Evolutionary conservation across 2,329 filamentous ascomycete genomes (phyloP).

Genomic region (Pyrenochaeta sp.): DNA sequence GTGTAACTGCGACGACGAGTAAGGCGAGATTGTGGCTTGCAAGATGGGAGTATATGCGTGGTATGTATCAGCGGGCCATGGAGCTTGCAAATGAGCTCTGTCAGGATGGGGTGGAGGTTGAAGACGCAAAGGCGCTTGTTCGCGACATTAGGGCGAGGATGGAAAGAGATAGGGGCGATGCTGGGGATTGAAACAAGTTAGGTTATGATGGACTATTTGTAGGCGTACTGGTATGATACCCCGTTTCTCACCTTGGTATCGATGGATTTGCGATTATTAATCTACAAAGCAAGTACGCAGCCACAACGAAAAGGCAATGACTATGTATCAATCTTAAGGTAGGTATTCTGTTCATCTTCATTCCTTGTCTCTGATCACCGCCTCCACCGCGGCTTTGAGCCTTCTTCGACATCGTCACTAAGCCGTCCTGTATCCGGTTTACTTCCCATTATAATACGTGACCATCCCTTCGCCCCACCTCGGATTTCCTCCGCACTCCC

Average conservation of each 20-base stretch:
- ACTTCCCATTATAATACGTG: too few relatives aligned
- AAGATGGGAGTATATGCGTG: slow-evolving; percentile 76
- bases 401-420: too few relatives aligned
- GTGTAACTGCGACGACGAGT: slow-evolving; percentile 89
- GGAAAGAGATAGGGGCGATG: slow-evolving; percentile 55
- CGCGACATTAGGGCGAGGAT: slow-evolving; percentile 83
- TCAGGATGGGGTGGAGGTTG: slow-evolving; percentile 94
- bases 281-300: background rate
- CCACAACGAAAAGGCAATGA: background rate
- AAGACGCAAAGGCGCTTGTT: slow-evolving; percentile 93
- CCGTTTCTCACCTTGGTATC: slow-evolving; percentile 1
- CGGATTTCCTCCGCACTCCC: too few relatives aligned
- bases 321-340: background rate
- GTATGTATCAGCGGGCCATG: slow-evolving; percentile 79
- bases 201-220: background rate
- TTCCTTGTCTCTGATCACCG: too few relatives aligned
- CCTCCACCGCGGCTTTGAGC: too few relatives aligned
- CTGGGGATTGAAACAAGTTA: background rate
- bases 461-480: too few relatives aligned
- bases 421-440: too few relatives aligned
- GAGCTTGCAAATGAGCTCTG: slow-evolving; percentile 89
- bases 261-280: background rate
- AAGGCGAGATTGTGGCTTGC: slow-evolving; percentile 96
- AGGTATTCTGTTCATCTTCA: too few relatives aligned
- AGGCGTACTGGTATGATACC: slow-evolving; percentile 22